Conservation (phyloP, 305 asterid species). For the Monarda citriodora region DNA sequence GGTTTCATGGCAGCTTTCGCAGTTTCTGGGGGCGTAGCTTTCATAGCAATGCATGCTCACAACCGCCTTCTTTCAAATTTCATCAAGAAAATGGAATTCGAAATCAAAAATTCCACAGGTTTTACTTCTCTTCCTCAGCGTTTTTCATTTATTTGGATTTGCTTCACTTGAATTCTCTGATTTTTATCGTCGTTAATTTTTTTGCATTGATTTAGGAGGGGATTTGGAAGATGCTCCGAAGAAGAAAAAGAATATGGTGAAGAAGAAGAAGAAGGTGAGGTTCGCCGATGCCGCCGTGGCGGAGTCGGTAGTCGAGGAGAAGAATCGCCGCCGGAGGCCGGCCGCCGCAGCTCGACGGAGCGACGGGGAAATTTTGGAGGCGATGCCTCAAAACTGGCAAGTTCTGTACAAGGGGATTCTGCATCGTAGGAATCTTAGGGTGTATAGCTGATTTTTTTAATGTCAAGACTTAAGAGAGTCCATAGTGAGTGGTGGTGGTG, state of each 20-base stretch:
- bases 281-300: slow-evolving; percentile 35
- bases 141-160: background rate
- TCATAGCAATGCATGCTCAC: slow-evolving; percentile 71
- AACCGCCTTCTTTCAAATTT: slow-evolving; percentile 74
- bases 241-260: slow-evolving; percentile 57
- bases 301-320: slow-evolving; percentile 10
- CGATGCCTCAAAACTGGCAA: slow-evolving; percentile 72
- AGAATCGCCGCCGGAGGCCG: slow-evolving; percentile 4
- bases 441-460: background rate
- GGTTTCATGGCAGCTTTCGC: slow-evolving; percentile 83
- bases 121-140: background rate
- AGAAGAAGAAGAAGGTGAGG: slow-evolving; percentile 57
- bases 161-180: background rate
- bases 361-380: slow-evolving; percentile 38
- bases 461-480: background rate
- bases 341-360: background rate
- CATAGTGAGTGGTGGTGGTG: background rate
- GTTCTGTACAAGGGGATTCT: slow-evolving; percentile 68
- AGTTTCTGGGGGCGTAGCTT: slow-evolving; percentile 78
- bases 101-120: slow-evolving; percentile 43
- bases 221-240: slow-evolving; percentile 21
- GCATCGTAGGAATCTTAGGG: slow-evolving; percentile 31
- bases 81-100: slow-evolving; percentile 64
- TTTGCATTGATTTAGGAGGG: slow-evolving; percentile 28
- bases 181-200: too few species aligned